Evolutionary conservation across 257 asterid species (phyloP).

Genomic region (Anisodus tanguticus): DNA sequence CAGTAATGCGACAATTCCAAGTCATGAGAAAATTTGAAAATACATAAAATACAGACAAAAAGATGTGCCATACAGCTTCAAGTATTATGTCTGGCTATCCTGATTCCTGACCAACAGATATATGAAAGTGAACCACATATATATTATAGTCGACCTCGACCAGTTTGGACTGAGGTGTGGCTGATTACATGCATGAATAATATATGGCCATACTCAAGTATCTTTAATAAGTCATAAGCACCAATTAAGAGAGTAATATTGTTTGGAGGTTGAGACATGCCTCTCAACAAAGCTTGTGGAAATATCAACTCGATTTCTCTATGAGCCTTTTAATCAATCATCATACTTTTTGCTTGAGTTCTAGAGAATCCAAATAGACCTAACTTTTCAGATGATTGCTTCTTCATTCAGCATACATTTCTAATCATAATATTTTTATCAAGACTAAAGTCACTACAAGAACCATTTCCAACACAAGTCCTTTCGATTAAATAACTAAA

Average conservation of each 20-base stretch:
- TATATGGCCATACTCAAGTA: background rate
- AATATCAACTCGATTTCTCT: background rate
- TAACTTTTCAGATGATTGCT: background rate
- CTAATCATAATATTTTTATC: background rate
- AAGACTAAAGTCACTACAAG: background rate
- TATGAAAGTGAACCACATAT: background rate
- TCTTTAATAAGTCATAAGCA: background rate
- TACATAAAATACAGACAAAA: background rate
- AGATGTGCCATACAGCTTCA: background rate
- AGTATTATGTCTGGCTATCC: slow-evolving; percentile 1
- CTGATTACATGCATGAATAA: background rate
- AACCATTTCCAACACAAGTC: background rate
- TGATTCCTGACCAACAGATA: background rate
- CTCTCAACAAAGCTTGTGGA: background rate
- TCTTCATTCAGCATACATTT: background rate
- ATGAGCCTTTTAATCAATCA: background rate
- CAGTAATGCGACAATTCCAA: background rate
- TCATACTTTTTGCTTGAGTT: background rate
- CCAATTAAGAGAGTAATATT: background rate
- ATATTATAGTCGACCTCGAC: background rate
- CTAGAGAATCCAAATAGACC: background rate
- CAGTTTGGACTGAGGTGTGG: background rate
- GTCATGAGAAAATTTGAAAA: background rate
- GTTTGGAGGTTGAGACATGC: background rate
- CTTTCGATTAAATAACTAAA: background rate